Evolutionary conservation across 2,329 filamentous ascomycete genomes (phyloP).

Genomic region (Alternaria consortialis): DNA sequence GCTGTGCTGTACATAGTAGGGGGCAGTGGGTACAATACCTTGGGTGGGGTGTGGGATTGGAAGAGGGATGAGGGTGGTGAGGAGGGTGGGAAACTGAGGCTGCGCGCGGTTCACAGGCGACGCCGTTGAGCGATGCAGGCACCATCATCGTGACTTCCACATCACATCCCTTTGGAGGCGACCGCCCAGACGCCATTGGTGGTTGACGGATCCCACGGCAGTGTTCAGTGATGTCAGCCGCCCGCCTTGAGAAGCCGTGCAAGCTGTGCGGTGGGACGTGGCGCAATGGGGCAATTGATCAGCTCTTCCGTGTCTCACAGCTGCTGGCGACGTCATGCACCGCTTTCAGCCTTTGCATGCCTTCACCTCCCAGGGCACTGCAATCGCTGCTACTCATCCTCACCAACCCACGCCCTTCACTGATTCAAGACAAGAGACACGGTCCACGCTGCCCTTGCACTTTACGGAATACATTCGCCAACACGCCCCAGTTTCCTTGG

Average conservation of each 20-base stretch:
- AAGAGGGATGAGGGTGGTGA: background rate
- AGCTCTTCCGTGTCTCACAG: slow-evolving; percentile 5
- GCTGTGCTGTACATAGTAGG: background rate
- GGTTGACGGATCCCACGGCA: slow-evolving; percentile 12
- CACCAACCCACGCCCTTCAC: background rate
- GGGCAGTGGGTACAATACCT: background rate
- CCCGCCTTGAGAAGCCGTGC: background rate
- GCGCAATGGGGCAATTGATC: slow-evolving; percentile 12
- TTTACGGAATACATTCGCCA: background rate
- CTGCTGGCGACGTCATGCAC: slow-evolving; percentile 17
- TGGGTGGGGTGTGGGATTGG: background rate
- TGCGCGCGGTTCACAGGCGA: background rate
- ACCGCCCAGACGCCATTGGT: background rate
- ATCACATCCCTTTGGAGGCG: background rate
- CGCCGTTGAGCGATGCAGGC: background rate
- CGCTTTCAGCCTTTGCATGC: background rate
- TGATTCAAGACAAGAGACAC: background rate
- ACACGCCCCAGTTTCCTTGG: slow-evolving; percentile 3
- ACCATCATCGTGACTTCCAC: background rate
- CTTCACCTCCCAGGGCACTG: background rate
- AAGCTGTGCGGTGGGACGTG: slow-evolving; percentile 7
- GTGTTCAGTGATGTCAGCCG: slow-evolving; percentile 17
- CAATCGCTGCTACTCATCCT: background rate
- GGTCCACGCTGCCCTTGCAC: background rate
- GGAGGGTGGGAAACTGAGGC: background rate